Conservation (phyloP, 2,329 filamentous ascomycete genomes). For the Arthrinium phaeospermum region DNA sequence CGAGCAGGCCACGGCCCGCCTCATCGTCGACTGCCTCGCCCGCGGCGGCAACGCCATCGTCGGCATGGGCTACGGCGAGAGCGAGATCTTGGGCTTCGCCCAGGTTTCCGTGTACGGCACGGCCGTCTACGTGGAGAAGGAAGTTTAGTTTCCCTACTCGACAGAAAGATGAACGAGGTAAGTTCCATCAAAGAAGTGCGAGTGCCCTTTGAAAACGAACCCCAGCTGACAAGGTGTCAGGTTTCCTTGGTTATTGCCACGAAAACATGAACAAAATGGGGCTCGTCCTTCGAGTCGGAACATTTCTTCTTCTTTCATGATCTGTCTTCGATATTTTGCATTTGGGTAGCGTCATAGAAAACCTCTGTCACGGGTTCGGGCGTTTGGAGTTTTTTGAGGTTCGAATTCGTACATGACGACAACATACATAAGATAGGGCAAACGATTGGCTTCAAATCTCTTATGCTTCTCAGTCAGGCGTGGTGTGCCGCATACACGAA, state of each 20-base stretch:
- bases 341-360: conserved; percentile 11
- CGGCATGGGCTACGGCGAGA: conserved; percentile 30
- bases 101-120: conserved; percentile 34
- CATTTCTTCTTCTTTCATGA: not conserved
- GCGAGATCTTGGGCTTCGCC: conserved; percentile 32
- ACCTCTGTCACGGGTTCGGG: not conserved
- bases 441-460: not conserved
- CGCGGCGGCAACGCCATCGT: conserved; percentile 34
- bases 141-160: not conserved
- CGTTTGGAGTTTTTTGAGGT: conserved; percentile 4
- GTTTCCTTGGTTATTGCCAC: not conserved
- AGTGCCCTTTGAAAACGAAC: not conserved
- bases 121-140: conserved; percentile 34
- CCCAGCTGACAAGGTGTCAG: not conserved
- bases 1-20: conserved; percentile 32
- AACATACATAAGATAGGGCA: not conserved
- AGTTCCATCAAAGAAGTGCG: not conserved
- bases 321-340: not conserved
- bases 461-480: not conserved
- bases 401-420: not conserved
- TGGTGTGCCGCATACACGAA: not conserved
- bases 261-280: not conserved
- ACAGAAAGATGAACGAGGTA: not conserved
- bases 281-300: not conserved
- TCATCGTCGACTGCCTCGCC: conserved; percentile 31